These are phyloP conservation scores for Diplodia seriata DNA, from an alignment of 2,329 filamentous ascomycete species.

Conservation along the genomic window DNA sequence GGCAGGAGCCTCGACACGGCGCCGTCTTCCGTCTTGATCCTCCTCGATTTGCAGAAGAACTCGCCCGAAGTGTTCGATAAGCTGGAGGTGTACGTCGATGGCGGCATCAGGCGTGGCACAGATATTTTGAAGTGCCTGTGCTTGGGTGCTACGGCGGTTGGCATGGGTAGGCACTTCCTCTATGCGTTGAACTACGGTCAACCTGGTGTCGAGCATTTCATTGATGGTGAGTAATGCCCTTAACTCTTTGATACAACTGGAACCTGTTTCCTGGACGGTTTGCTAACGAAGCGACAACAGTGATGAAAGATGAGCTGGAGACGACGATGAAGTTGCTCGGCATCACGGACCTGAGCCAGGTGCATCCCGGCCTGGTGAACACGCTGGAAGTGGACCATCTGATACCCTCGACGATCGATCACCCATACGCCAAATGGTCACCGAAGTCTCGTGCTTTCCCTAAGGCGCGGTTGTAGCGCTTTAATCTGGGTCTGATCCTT, in stretches of 20 bases:
- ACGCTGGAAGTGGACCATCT: constrained; percentile 43
- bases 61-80: constrained; percentile 47
- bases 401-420: constrained; percentile 34
- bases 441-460: constrained; percentile 16
- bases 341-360: constrained; percentile 65
- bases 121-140: constrained; percentile 51
- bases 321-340: constrained; percentile 72
- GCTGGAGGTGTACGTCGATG: constrained; percentile 49
- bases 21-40: constrained; percentile 46
- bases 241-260: background rate
- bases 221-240: constrained; percentile 44
- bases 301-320: constrained; percentile 65
- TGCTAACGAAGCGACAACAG: constrained; percentile 27
- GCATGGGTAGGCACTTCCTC: constrained; percentile 48
- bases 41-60: constrained; percentile 48
- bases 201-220: constrained; percentile 46
- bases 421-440: constrained; percentile 32
- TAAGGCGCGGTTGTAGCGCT: constrained; percentile 21
- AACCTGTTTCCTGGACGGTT: background rate
- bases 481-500: background rate
- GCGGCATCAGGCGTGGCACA: constrained; percentile 47
- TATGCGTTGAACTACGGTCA: constrained; percentile 49
- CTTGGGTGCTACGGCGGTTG: constrained; percentile 49
- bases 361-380: constrained; percentile 68
- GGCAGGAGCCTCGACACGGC: constrained; percentile 59